Base-by-base conservation (phyloP, 2,329 filamentous ascomycete genomes). In the Aspergillus sp. region DNA sequence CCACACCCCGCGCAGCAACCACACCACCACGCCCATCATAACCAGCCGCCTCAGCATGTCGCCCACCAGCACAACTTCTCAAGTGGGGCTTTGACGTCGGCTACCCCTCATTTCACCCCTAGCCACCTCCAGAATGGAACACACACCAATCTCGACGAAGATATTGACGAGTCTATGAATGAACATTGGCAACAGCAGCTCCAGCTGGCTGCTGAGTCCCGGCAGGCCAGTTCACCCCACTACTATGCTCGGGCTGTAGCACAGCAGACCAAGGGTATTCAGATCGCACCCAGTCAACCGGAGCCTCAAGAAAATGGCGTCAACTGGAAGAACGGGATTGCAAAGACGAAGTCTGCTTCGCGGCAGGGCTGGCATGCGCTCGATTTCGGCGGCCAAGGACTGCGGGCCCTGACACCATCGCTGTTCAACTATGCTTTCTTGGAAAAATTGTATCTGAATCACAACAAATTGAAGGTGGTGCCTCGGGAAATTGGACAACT, bases 301-400 rank as follows among this genome's bases (percentile, higher is more conserved):
- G 79, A 73, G 75, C 77, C 69, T 72, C 82, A 68, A 66, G 79
- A 70, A 73, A 82, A 70, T 52, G 70, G 68, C 24, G 78, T 80
- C 60, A 83, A 86, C 63, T 82, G 83, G 64, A 79, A 87, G 66
- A 88, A 88, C 67, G 80, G 89, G 55, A 85, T 89, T 59, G 84
- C 84, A 68, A 81, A 84, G 58, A 81, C 84, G 62, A 86, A 87
- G 67, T 65, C 73, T 42, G 71, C 68, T 24, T 66, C 78, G 71
- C 81, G 88, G 63, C 89, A 96, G 74, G 89, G 93, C 68, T 98
- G 95, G 95, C 86, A 91, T 73, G 92, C 93, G 63, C 82, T 99
- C 66, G 95, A 99, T 75, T 88, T 98, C 73, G 95, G 93, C 66
- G 95, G 95, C n/a, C 95, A 98, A 78, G 93, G 93, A 19, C 80